Evolutionary conservation across 164 flowering plant genomes (phyloP).

Genomic region (Tinospora cordifolia): DNA sequence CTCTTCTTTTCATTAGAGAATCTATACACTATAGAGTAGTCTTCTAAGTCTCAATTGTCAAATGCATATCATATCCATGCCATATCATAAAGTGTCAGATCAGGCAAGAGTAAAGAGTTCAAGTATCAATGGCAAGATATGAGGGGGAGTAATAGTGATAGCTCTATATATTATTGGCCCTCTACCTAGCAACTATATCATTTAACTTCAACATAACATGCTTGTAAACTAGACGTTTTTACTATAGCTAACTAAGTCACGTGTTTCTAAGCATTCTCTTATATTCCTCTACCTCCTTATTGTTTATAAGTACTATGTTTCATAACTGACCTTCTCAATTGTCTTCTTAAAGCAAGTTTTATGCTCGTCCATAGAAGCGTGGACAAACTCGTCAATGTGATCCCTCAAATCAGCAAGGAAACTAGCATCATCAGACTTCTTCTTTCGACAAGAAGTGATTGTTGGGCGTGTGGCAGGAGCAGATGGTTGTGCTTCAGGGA

Average conservation of each 20-base stretch:
- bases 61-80: too few relatives aligned
- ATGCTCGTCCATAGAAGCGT: slow-evolving; percentile 94
- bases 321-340: slow-evolving; percentile 52
- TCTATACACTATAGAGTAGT: too few relatives aligned
- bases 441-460: slow-evolving; percentile 65
- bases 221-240: background rate
- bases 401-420: slow-evolving; percentile 70
- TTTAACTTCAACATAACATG: background rate
- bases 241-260: background rate
- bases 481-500: slow-evolving; percentile 16
- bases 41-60: too few relatives aligned
- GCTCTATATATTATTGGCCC: too few relatives aligned
- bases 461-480: slow-evolving; percentile 9
- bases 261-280: too few relatives aligned
- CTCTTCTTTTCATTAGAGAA: too few relatives aligned
- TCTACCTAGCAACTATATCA: too few relatives aligned
- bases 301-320: background rate
- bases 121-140: too few relatives aligned
- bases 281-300: too few relatives aligned
- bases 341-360: slow-evolving; percentile 81
- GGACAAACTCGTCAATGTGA: slow-evolving; percentile 82
- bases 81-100: too few relatives aligned
- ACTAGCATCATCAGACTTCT: slow-evolving; percentile 67
- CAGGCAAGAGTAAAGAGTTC: too few relatives aligned
- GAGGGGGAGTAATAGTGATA: too few relatives aligned